Conservation (phyloP, 345 rosid genomes). For the Populus deltoides region DNA sequence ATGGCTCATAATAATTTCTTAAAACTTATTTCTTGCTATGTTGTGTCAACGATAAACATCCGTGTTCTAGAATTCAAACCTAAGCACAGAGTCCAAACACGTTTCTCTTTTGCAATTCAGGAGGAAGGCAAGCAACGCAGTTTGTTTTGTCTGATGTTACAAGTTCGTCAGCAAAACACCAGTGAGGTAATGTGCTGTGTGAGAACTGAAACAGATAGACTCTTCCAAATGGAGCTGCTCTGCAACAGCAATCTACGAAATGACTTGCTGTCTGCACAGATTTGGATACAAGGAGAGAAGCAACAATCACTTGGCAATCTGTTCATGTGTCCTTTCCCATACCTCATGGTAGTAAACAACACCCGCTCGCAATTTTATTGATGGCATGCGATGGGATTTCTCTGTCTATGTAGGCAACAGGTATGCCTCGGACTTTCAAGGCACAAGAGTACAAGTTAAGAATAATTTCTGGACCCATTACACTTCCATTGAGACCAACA, state of each 20-base stretch:
- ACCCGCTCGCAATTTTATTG: not conserved
- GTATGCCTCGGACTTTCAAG: constrained; percentile 50
- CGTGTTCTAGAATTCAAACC: too few relatives aligned
- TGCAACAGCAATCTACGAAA: not conserved
- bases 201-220: not conserved
- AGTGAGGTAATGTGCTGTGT: too few relatives aligned
- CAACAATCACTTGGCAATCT: not conserved
- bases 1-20: too few relatives aligned
- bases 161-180: not conserved
- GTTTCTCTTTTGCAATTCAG: not conserved
- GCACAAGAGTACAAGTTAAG: constrained; percentile 73
- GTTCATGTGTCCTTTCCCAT: not conserved
- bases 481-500: constrained; percentile 34
- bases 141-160: not conserved
- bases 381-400: constrained; percentile 56
- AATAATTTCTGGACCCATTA: constrained; percentile 35
- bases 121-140: not conserved
- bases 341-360: not conserved
- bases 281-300: not conserved
- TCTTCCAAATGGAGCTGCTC: not conserved
- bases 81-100: too few relatives aligned
- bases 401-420: constrained; percentile 63
- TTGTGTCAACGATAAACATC: too few relatives aligned
- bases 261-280: not conserved
- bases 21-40: too few relatives aligned